phyloP scores from a whole-genome alignment of 257 asterid species.

The Solanum rostratum region DNA sequence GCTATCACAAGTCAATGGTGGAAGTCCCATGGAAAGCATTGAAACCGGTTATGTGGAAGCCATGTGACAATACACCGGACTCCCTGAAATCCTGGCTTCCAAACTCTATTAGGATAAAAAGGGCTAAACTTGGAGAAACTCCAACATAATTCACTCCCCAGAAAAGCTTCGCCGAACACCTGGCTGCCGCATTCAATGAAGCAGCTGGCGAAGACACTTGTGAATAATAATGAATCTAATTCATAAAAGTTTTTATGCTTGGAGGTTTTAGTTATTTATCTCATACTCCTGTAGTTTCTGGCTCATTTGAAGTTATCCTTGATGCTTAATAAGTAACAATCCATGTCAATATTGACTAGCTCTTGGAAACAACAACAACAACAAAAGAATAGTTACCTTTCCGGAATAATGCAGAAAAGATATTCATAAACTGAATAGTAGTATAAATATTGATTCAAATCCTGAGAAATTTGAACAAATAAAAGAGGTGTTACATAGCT shows the following conservation, averaged over 20 bases:
- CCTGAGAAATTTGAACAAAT: background rate
- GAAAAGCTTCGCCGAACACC: slow-evolving; percentile 67
- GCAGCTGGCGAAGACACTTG: slow-evolving; percentile 14
- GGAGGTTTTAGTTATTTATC: no score
- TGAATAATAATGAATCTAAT: slow-evolving; percentile 8
- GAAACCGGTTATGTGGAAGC: slow-evolving; percentile 53
- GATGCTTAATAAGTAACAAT: no score
- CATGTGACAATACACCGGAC: background rate
- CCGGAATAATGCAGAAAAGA: background rate
- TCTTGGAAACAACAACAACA: no score
- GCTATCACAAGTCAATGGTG: slow-evolving; percentile 55
- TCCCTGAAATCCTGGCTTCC: slow-evolving; percentile 34
- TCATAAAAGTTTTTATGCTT: slow-evolving; percentile 3
- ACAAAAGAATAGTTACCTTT: background rate
- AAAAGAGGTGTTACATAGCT: background rate
- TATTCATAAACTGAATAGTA: background rate
- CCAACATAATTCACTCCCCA: slow-evolving; percentile 20
- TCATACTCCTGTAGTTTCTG: background rate
- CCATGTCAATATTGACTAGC: no score
- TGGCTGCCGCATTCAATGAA: slow-evolving; percentile 56
- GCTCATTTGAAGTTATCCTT: background rate
- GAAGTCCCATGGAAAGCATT: slow-evolving; percentile 73
- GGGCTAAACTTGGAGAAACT: slow-evolving; percentile 39
- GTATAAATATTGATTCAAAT: background rate
- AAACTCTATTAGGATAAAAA: slow-evolving; percentile 32